A percentile compares a stretch with the other conserved stretches of the same genome.
phyloP scores from a whole-genome alignment of 164 flowering plant genomes.

The Saururus chinensis region DNA sequence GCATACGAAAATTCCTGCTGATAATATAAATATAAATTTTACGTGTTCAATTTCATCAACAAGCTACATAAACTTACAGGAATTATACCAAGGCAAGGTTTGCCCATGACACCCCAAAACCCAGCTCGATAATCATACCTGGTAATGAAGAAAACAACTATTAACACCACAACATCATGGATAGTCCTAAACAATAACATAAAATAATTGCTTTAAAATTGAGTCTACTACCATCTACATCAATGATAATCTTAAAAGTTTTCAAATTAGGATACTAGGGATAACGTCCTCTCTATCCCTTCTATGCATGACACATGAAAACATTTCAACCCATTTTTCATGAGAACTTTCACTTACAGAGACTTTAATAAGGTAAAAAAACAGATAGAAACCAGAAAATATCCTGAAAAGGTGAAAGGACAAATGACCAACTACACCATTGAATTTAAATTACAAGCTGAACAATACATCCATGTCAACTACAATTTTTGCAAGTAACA shows the following conservation, averaged over 20 bases:
- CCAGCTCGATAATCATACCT: constrained; percentile 84
- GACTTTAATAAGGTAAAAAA: no score
- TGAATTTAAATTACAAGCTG: no score
- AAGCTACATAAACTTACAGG: constrained; percentile 34
- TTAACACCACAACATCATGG: background rate
- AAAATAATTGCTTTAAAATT: no score
- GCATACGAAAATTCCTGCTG: background rate
- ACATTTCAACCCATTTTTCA: background rate
- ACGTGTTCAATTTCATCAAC: background rate
- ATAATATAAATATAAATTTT: no score
- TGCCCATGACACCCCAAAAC: constrained; percentile 78
- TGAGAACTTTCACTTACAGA: background rate
- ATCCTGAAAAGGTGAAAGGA: no score
- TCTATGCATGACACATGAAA: background rate
- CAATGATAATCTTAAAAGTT: background rate
- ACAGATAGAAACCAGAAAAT: no score
- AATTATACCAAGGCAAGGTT: constrained; percentile 77
- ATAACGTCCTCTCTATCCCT: background rate
- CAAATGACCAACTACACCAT: no score
- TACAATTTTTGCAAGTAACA: no score
- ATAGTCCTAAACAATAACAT: no score
- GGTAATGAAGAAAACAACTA: constrained; percentile 6
- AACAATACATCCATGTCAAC: no score
- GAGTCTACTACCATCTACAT: no score
- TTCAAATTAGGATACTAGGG: background rate